Evolutionary conservation across 768 basidiomycete genomes (phyloP), one percentile per base, ranked within the genome.

Genomic region (Xerocomellus dryophilus): DNA sequence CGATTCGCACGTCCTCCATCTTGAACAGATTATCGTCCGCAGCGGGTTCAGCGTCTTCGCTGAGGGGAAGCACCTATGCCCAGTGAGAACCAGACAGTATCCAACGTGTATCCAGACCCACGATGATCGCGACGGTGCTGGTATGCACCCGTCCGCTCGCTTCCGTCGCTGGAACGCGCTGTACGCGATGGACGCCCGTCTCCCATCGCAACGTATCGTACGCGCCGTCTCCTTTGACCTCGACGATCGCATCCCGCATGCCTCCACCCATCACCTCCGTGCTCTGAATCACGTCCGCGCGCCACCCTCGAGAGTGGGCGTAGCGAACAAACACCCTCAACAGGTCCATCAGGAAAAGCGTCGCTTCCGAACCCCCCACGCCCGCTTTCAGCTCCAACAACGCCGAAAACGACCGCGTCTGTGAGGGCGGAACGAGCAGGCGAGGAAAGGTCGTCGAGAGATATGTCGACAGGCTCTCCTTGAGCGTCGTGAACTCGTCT

Each of bases 151-250:
- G 76, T 6, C 96, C 96, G 54, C 82, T 84, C 2, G 86, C 76
- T 62, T 98, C 96, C 4, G 94, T 98, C 9, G 84, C 84, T 1
- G 97, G 97, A 1, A 98, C 90, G 39, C 97, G 73, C 73, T 98
- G 96, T 0, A 99, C 93, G 3, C 97, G 79, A 73, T 98, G 97
- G 0, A 99, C 93, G 3, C 97, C 97, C 54, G 89, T 93, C 70
- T 99, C 97, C 85, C 88, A 94, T 35, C 85, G 75, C 49, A 98
- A 68, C 1, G 75, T 70, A 54, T 94, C 94, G 61, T 90, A 98
- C 10, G 83, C 85, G 0, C 88, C 86, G 2, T 79, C 72, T 0
- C 92, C 91, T 55, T 85, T 85, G 12, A 95, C 74, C 64, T 95
- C 92, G 9, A 93, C 69, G 18, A 88, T 81, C 6, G 86, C 91